Conservation (phyloP, 306 rosid species). For the Trifolium subterraneum region DNA sequence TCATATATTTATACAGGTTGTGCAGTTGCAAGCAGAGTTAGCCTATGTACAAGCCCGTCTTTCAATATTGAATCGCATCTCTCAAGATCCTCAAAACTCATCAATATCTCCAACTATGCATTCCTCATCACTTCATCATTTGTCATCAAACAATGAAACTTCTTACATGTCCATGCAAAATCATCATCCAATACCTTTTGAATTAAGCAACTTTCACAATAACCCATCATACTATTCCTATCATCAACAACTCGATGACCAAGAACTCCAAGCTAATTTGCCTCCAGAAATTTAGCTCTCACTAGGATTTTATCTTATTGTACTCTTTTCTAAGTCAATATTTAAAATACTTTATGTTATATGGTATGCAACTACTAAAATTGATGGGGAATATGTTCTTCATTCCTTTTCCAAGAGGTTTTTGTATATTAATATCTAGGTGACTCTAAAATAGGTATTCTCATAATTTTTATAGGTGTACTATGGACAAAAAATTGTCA, state of each 20-base stretch:
- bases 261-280: background rate
- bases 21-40: constrained; percentile 23
- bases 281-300: background rate
- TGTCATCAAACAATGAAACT: constrained; percentile 23
- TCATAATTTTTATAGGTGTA: no score
- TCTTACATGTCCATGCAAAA: constrained; percentile 3
- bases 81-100: background rate
- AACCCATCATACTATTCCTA: background rate
- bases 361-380: background rate
- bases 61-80: constrained; percentile 9
- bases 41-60: constrained; percentile 18
- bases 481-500: no score
- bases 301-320: background rate
- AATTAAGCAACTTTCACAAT: background rate
- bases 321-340: background rate
- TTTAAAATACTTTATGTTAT: constrained; percentile 4
- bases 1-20: constrained; percentile 5
- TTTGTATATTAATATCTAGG: no score
- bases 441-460: no score
- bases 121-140: background rate
- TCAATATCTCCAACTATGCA: background rate
- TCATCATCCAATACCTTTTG: constrained; percentile 6
- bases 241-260: constrained; percentile 9
- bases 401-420: no score
- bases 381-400: no score